A percentile compares a stretch with the other conserved stretches of the same genome.
Conservation (phyloP, 352 stramenopile genomes). For the Pythium aphanidermatum region DNA sequence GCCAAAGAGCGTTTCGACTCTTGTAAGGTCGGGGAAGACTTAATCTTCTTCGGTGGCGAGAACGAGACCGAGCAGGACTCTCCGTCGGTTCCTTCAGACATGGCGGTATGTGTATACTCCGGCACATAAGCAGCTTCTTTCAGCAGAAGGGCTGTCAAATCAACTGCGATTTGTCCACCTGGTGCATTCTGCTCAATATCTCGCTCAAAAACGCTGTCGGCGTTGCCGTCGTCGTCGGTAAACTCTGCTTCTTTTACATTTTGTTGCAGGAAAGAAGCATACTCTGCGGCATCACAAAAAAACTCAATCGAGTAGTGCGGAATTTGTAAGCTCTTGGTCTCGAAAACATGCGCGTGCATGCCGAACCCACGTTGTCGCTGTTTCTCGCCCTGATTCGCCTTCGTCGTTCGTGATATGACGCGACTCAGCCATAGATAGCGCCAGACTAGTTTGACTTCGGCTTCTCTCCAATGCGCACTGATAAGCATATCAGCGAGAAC, state of each 20-base stretch:
- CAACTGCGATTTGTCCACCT: conserved; percentile 39
- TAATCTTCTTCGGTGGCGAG: no score
- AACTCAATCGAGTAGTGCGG: conserved; percentile 57
- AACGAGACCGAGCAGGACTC: no score
- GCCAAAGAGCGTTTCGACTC: conserved; percentile 27
- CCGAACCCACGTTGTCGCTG: conserved; percentile 67
- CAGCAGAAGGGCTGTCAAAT: conserved; percentile 50
- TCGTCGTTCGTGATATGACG: conserved; percentile 54
- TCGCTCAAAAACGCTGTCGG: conserved; percentile 42
- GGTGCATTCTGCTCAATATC: conserved; percentile 51
- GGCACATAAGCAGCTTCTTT: conserved; percentile 33
- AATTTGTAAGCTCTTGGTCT: conserved; percentile 69
- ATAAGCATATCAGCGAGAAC: conserved; percentile 70
- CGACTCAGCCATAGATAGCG: conserved; percentile 76
- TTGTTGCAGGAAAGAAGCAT: conserved; percentile 63
- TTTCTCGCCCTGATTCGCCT: conserved; percentile 36
- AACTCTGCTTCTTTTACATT: conserved; percentile 54
- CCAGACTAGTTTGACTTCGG: conserved; percentile 80
- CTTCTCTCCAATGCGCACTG: conserved; percentile 50
- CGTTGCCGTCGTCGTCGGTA: conserved; percentile 11
- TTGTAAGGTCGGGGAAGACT: conserved; percentile 14
- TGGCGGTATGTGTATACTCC: conserved; percentile 29
- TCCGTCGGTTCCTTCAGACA: conserved; percentile 4
- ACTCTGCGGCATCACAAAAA: conserved; percentile 69
- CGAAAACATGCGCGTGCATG: conserved; percentile 59